These are phyloP conservation scores for Suhomyces coccinellae DNA, from an alignment of 1,139 yeast species.

Conservation along the genomic window DNA sequence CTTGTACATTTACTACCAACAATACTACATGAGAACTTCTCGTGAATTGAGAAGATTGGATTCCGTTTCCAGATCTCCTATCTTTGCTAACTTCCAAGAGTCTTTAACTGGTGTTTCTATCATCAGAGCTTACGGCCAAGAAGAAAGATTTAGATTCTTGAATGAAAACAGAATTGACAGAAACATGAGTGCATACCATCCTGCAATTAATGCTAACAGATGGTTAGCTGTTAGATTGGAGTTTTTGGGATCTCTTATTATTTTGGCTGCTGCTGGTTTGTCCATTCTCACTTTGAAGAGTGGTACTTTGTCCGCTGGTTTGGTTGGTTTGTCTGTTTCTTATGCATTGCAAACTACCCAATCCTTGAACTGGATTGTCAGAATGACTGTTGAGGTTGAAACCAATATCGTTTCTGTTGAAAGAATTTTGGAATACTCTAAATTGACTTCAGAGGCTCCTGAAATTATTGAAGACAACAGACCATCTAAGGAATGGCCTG, in stretches of 20 bases:
- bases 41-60: constrained; percentile 94
- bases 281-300: constrained; percentile 66
- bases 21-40: constrained; percentile 84
- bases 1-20: constrained; percentile 81
- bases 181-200: constrained; percentile 90
- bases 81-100: constrained; percentile 96
- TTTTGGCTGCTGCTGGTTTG: constrained; percentile 81
- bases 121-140: constrained; percentile 85
- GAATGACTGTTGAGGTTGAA: constrained; percentile 98
- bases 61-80: constrained; percentile 89
- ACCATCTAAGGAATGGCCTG: constrained; percentile 67
- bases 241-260: constrained; percentile 83
- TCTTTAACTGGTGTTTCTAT: constrained; percentile 87
- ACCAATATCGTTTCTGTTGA: constrained; percentile 96
- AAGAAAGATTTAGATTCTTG: constrained; percentile 65
- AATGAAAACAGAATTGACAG: constrained; percentile 79
- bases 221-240: constrained; percentile 96
- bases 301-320: constrained; percentile 79
- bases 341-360: constrained; percentile 93
- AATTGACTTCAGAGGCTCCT: constrained; percentile 79
- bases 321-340: constrained; percentile 89
- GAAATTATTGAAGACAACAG: constrained; percentile 65
- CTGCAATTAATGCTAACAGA: constrained; percentile 90
- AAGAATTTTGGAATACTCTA: constrained; percentile 85
- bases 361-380: constrained; percentile 92